A percentile compares a stretch with the other conserved stretches of the same genome.
phyloP scores from a whole-genome alignment of 805 yeast species.

The Pichia manshurica region DNA sequence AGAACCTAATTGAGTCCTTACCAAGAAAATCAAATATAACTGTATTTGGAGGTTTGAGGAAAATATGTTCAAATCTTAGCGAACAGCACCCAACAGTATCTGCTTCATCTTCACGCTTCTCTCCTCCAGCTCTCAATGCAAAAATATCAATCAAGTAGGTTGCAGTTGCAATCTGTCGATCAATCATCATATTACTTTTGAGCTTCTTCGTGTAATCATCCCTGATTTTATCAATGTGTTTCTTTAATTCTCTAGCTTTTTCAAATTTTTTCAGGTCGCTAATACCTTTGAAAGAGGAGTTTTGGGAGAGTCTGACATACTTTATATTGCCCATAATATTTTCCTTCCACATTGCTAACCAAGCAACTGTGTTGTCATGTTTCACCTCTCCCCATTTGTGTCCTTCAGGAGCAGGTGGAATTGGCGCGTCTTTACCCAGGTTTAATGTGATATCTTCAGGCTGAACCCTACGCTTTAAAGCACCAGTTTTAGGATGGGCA shows the following conservation, averaged over 20 bases:
- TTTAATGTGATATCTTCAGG: conserved; percentile 90
- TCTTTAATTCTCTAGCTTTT: conserved; percentile 79
- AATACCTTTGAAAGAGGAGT: conserved; percentile 84
- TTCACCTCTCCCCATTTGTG: conserved; percentile 86
- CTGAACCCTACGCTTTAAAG: conserved; percentile 72
- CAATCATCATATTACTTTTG: conserved; percentile 71
- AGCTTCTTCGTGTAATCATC: conserved; percentile 65
- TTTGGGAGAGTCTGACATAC: conserved; percentile 88
- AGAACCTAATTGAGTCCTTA: conserved; percentile 88
- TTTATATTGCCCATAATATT: conserved; percentile 78
- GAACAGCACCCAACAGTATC: conserved; percentile 99
- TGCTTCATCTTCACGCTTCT: conserved; percentile 94
- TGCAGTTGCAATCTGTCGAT: conserved; percentile 90
- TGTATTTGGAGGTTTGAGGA: conserved; percentile 75
- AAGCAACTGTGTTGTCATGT: conserved; percentile 85
- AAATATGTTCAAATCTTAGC: conserved; percentile 81
- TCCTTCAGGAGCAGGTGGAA: conserved; percentile 83
- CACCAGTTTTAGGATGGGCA: conserved; percentile 94
- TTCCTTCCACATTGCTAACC: conserved; percentile 98
- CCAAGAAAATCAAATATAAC: conserved; percentile 91
- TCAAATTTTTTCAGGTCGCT: conserved; percentile 90
- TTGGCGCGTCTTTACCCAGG: conserved; percentile 60
- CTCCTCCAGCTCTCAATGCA: conserved; percentile 97
- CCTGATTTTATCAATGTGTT: conserved; percentile 67
- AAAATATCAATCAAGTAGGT: conserved; percentile 87